Evolutionary conservation across 2,329 filamentous ascomycete genomes (phyloP).

Genomic region (Biscogniauxia sp.): DNA sequence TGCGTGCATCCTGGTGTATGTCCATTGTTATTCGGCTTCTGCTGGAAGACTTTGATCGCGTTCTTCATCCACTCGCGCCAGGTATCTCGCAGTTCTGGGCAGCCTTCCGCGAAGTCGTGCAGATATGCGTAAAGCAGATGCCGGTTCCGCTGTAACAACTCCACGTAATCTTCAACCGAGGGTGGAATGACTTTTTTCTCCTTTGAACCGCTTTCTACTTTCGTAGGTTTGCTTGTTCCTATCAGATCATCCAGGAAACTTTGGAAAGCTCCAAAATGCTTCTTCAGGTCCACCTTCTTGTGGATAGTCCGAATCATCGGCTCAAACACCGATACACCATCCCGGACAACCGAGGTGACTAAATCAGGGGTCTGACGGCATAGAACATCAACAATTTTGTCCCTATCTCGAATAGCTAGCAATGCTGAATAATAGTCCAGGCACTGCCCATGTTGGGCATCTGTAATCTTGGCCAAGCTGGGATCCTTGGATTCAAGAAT

Average conservation of each 20-base stretch:
- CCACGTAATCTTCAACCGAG: slow-evolving; percentile 70
- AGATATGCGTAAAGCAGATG: slow-evolving; percentile 66
- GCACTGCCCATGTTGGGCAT: slow-evolving; percentile 61
- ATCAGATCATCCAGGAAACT: slow-evolving; percentile 71
- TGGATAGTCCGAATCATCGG: slow-evolving; percentile 72
- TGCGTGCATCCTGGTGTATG: neutral
- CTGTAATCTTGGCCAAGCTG: slow-evolving; percentile 42
- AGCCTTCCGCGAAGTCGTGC: slow-evolving; percentile 66
- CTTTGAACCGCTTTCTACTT: slow-evolving; percentile 35
- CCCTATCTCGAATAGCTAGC: slow-evolving; percentile 72
- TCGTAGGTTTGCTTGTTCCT: slow-evolving; percentile 50
- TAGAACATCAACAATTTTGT: slow-evolving; percentile 63
- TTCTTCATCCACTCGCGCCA: slow-evolving; percentile 61
- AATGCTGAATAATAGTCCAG: slow-evolving; percentile 69
- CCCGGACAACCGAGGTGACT: slow-evolving; percentile 65
- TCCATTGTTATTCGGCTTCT: slow-evolving; percentile 5
- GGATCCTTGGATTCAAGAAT: slow-evolving; percentile 59
- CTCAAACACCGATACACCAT: slow-evolving; percentile 66
- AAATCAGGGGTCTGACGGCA: slow-evolving; percentile 70
- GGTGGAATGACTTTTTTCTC: slow-evolving; percentile 42
- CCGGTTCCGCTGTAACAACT: slow-evolving; percentile 63
- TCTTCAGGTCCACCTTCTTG: slow-evolving; percentile 67
- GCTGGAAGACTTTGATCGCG: slow-evolving; percentile 55
- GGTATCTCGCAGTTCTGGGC: slow-evolving; percentile 60
- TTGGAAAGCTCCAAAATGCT: slow-evolving; percentile 65